Evolutionary conservation across 345 rosid species (phyloP).

Genomic region (Linum tenue): DNA sequence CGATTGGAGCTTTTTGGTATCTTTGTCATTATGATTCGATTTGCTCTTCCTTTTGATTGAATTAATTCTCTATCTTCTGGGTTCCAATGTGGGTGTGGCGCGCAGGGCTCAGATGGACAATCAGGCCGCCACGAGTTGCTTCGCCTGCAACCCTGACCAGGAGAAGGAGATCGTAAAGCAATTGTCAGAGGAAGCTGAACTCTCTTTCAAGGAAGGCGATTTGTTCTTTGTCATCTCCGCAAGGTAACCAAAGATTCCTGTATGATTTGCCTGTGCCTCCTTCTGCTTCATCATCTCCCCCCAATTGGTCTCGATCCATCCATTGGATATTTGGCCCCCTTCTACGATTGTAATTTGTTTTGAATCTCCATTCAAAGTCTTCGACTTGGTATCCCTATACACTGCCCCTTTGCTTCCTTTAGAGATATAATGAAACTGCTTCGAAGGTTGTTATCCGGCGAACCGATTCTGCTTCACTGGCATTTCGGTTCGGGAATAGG

Average conservation of each 20-base stretch:
- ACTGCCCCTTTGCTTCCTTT: background rate
- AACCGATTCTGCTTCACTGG: background rate
- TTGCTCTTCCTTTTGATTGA: background rate
- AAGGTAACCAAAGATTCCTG: constrained; percentile 29
- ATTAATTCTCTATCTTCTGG: background rate
- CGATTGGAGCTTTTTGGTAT: too few relatives aligned
- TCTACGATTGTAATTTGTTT: background rate
- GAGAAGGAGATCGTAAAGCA: constrained; percentile 58
- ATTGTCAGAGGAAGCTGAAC: constrained; percentile 46
- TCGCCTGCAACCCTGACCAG: constrained; percentile 3
- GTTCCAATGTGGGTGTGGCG: background rate
- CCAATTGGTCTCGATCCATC: background rate
- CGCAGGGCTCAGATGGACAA: background rate
- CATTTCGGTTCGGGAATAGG: background rate
- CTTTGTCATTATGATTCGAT: too few relatives aligned
- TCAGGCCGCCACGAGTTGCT: background rate
- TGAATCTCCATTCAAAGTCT: background rate
- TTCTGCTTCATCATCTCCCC: background rate
- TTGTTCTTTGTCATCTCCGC: constrained; percentile 60
- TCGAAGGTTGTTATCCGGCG: too few relatives aligned
- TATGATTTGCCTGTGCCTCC: background rate
- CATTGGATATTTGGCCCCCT: background rate
- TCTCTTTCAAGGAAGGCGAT: constrained; percentile 55
- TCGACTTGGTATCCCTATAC: too few relatives aligned
- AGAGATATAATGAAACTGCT: background rate